These are phyloP conservation scores for Ophiostoma piceae DNA, from an alignment of 2,329 filamentous ascomycete genomes.

Conservation along the genomic window DNA sequence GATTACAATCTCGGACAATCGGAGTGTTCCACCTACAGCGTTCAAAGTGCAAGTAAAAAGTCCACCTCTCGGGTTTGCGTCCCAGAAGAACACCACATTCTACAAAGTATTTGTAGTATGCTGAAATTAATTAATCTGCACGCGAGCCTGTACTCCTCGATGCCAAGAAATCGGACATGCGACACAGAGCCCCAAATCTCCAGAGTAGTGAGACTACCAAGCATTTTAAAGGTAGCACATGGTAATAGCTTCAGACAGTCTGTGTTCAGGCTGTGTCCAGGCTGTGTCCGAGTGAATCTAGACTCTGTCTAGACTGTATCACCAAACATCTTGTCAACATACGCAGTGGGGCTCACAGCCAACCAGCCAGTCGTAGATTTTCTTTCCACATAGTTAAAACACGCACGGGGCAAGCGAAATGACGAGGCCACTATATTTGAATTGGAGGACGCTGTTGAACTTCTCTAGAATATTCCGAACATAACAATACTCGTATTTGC, in stretches of 20 bases:
- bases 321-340: constrained; percentile 1
- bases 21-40: not conserved
- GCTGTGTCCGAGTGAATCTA: not conserved
- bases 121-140: not conserved
- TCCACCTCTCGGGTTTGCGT: not conserved
- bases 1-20: not conserved
- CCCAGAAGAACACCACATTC: not conserved
- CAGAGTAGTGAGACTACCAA: constrained; percentile 7
- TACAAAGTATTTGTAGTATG: not conserved
- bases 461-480: not conserved
- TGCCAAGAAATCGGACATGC: not conserved
- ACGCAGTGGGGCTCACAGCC: not conserved
- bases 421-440: not conserved
- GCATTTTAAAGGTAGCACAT: not conserved
- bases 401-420: not conserved
- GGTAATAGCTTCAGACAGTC: not conserved
- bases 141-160: not conserved
- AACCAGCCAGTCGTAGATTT: not conserved
- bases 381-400: not conserved
- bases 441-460: not conserved
- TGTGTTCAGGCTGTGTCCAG: not conserved
- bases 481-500: not conserved
- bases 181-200: constrained; percentile 1
- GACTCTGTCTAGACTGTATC: not conserved
- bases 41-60: not conserved